Conservation (phyloP, 1,284 basidiomycete genomes). For the Hypsizygus ulmarius region DNA sequence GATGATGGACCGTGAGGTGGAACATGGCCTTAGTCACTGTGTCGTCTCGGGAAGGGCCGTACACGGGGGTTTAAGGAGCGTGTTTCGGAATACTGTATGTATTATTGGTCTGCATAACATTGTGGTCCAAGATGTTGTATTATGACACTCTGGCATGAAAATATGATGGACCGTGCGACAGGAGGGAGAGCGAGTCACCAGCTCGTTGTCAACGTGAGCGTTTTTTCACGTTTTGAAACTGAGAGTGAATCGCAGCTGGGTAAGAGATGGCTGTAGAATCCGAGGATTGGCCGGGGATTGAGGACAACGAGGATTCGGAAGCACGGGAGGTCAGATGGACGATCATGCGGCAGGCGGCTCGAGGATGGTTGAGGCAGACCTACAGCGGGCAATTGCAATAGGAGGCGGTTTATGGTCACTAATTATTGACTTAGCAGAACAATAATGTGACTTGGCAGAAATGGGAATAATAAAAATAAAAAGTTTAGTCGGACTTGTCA, state of each 20-base stretch:
- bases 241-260: not conserved
- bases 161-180: slow-evolving; percentile 12
- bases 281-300: slow-evolving; percentile 16
- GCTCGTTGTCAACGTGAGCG: slow-evolving; percentile 1
- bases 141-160: not conserved
- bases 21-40: slow-evolving; percentile 8
- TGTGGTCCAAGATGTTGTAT: no score
- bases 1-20: slow-evolving; percentile 7
- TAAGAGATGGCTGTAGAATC: not conserved
- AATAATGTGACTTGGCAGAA: slow-evolving; percentile 9
- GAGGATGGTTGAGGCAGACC: slow-evolving; percentile 1
- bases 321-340: slow-evolving; percentile 17
- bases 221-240: slow-evolving; percentile 1
- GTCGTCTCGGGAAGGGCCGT: slow-evolving; percentile 13
- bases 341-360: slow-evolving; percentile 6
- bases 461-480: slow-evolving; percentile 6
- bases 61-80: slow-evolving; percentile 6
- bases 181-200: not conserved
- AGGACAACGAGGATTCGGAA: slow-evolving; percentile 12
- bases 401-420: no score
- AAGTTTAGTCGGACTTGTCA: slow-evolving; percentile 17
- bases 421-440: slow-evolving; percentile 8
- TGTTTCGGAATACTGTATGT: slow-evolving; percentile 15
- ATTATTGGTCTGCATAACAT: slow-evolving; percentile 2
- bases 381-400: not conserved